Base-by-base conservation (phyloP, 2,329 filamentous ascomycete species). In the Metarhizium anisopliae region DNA sequence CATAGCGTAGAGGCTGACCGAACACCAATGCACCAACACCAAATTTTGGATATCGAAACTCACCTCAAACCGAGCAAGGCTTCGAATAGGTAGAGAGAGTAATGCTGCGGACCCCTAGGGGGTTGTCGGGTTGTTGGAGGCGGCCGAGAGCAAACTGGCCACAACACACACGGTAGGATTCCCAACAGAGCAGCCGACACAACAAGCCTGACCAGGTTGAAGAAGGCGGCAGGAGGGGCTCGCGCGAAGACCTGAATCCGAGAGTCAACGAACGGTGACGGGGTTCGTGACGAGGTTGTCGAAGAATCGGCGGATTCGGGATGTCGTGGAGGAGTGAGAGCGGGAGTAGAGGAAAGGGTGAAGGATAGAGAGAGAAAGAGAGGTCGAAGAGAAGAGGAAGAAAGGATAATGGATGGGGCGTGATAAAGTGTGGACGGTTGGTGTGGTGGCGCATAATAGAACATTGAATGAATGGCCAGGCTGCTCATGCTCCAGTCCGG, bases 261-360 rank as follows among this genome's bases (percentile, higher is more conserved):
- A 54, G 36, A 30, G 60, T 62, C 62, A 53, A 60, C 62, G 62
- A 66, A 65, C 59, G 49, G 45, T 58, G 60, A 50, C 50, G 47
- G 55, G 58, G 54, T 64, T 65, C 67, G 67, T 63, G 68, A 71
- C 65, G 64, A 54, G 51, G 52, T 70, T 70, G 67, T 70, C 67
- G 62, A 61, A 58, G 59, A 59, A 59, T 70, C 59, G 68, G 65
- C 63, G 68, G 70, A 70, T 71, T 72, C 70, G 66, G 67, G 59
- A 62, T 62, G 59, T 67, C 66, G 67, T 66, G 64, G 63, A 62
- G 61, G 54, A 57, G 59, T 49, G 52, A 58, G 59, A 57, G 58
- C 59, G 58, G 32, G 55, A 57, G 57, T 47, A 53, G 52, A 53
- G 40, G 42, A 52, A 13, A 40, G 38, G 4, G 14, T 13, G 14